Evolutionary conservation across 257 asterid species (phyloP).

Genomic region (Gynochthodes officinalis): DNA sequence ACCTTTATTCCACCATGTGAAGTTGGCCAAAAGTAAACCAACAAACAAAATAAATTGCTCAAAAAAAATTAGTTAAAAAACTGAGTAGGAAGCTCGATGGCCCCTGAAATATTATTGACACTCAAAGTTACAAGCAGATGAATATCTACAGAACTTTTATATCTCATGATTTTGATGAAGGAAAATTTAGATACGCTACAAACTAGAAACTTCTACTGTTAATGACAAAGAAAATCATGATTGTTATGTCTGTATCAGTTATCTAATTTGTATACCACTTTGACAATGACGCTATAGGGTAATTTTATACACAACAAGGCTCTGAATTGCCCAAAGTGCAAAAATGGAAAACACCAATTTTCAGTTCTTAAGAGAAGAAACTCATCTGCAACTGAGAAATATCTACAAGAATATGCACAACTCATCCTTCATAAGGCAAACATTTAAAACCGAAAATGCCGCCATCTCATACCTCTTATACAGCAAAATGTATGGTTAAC

Average conservation of each 20-base stretch:
- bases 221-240: conserved; percentile 7
- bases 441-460: conserved; percentile 10
- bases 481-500: background rate
- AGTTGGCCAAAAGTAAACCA: too few species aligned
- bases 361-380: conserved; percentile 79
- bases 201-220: conserved; percentile 1
- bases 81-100: background rate
- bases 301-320: conserved; percentile 40
- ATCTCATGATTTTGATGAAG: background rate
- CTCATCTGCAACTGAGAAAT: conserved; percentile 86
- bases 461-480: background rate
- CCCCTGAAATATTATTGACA: background rate
- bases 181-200: background rate
- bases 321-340: conserved; percentile 30
- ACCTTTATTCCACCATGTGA: too few species aligned
- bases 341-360: conserved; percentile 32
- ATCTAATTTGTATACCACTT: conserved; percentile 7
- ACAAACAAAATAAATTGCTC: too few species aligned
- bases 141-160: conserved; percentile 1
- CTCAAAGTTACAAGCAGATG: background rate
- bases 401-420: conserved; percentile 62
- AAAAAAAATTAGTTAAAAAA: background rate
- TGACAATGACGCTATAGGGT: conserved; percentile 11
- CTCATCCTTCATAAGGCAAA: conserved; percentile 25
- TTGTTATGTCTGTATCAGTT: background rate